Base-by-base conservation (phyloP, 306 rosid species). In the Lablab purpureus region DNA sequence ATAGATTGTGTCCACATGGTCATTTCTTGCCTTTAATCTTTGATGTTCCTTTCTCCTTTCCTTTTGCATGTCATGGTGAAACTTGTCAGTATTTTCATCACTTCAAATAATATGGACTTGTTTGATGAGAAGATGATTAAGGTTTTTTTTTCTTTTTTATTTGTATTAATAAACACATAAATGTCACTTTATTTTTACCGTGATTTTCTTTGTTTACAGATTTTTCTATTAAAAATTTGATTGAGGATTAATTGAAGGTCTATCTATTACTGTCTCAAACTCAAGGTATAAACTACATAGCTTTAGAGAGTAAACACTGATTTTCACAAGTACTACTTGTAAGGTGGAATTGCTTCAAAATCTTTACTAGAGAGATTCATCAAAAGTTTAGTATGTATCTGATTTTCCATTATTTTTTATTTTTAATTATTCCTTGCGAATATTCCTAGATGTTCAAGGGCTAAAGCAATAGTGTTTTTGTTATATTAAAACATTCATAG, bases 21-120 rank as follows among this genome's bases (percentile, higher is more conserved):
- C 50, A 66, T 67, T 67, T 68, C 27, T 23, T 68, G 22, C 58
- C 27, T 45, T 46, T 22, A 5, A 43, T 43, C 37, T 67, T 67
- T 6, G 6, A 23, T 43, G 49, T 34, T 13, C 4, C 41, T 41
- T 55, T 4, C 6, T 28, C 12, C 41, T 60, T 60, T 60, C 41
- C 41, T 30, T 62, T 19, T 15, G 1, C 41, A 14, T 62, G 6
- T 62, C 50, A 65, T 15, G 50, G 43, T 62, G 22, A 62, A 59
- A 59, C 19, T 27, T 25, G 18, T 25, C 65, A 23, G 18, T 28
- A 28, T 59, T 27, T 13, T 7, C 19, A 13, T 27, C 7, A 1
- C 11, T 28, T 28, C 19, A 14, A 14, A 15, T 59, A 2, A 60
- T 13, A 59, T 10, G 30, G 22, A 28, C 12, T 60, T 60, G 41